phyloP scores from a whole-genome alignment of 805 yeast genomes.

The Pichia manshurica region DNA sequence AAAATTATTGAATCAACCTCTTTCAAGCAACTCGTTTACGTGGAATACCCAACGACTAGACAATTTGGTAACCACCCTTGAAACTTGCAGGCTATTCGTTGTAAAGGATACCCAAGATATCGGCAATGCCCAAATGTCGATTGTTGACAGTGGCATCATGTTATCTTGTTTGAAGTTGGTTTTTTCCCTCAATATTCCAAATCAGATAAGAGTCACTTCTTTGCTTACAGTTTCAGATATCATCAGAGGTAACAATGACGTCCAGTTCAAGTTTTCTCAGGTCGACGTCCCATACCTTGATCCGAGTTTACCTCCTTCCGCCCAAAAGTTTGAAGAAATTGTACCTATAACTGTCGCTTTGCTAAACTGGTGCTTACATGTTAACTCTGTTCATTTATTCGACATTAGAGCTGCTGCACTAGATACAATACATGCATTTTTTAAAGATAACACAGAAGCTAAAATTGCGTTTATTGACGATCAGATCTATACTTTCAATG shows the following conservation, averaged over 20 bases:
- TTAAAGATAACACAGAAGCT: constrained; percentile 56
- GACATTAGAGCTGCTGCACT: constrained; percentile 74
- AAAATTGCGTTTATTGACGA: constrained; percentile 58
- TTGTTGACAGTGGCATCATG: constrained; percentile 58
- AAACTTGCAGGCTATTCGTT: constrained; percentile 68
- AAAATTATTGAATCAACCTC: constrained; percentile 55
- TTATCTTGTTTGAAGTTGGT: constrained; percentile 62
- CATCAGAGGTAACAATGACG: constrained; percentile 56
- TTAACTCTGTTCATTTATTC: constrained; percentile 79
- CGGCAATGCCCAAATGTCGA: constrained; percentile 50
- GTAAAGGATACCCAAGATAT: constrained; percentile 67
- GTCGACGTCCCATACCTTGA: constrained; percentile 92
- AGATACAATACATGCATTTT: constrained; percentile 59
- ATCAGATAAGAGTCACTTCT: constrained; percentile 59
- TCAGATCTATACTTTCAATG: constrained; percentile 48
- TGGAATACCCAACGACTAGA: constrained; percentile 76
- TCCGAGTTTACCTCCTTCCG: constrained; percentile 38
- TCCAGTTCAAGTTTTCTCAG: constrained; percentile 67
- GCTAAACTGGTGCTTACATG: constrained; percentile 73
- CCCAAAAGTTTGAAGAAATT: constrained; percentile 30
- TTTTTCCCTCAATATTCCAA: constrained; percentile 61
- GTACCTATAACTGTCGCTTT: constrained; percentile 72
- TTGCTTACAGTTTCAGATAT: constrained; percentile 73
- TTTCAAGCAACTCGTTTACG: constrained; percentile 29
- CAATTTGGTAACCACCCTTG: constrained; percentile 62